These are phyloP conservation scores for Aleurites moluccanus DNA, from an alignment of 441 rosid genomes.

Conservation along the genomic window DNA sequence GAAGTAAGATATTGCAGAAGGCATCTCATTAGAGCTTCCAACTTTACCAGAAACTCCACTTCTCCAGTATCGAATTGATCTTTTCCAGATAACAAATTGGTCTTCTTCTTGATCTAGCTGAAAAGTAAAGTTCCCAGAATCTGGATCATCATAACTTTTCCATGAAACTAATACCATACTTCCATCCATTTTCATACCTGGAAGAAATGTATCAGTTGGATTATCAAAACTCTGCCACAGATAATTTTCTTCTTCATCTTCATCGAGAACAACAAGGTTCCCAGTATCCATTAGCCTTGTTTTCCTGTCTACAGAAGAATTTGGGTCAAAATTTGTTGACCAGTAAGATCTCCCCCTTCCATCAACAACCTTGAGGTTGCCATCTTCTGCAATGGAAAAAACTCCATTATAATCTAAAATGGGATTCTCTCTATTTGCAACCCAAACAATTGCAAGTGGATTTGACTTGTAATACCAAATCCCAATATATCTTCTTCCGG, in stretches of 20 bases:
- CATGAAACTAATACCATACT: constrained; percentile 44
- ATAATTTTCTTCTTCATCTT: constrained; percentile 19
- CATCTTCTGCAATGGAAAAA: constrained; percentile 32
- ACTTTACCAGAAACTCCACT: constrained; percentile 39
- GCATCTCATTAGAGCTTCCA: constrained; percentile 41
- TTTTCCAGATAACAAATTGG: constrained; percentile 41
- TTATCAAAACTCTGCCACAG: constrained; percentile 66
- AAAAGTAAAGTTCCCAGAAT: constrained; percentile 52
- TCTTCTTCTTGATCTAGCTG: constrained; percentile 41
- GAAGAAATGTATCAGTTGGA: constrained; percentile 71
- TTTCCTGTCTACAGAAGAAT: constrained; percentile 18
- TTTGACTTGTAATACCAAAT: constrained; percentile 49
- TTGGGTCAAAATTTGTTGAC: constrained; percentile 30
- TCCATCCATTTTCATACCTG: constrained; percentile 64
- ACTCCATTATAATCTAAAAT: constrained; percentile 30
- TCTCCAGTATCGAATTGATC: constrained; percentile 44
- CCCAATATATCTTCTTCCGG: constrained; percentile 49
- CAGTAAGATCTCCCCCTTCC: constrained; percentile 27
- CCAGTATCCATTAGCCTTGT: constrained; percentile 53
- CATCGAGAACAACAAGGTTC: constrained; percentile 42
- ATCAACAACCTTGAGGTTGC: constrained; percentile 42
- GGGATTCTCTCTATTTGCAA: constrained; percentile 57
- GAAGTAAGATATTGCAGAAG: constrained; percentile 36
- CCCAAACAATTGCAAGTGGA: constrained; percentile 56
- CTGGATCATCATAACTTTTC: constrained; percentile 48